phyloP scores from a whole-genome alignment of 2,329 filamentous ascomycete species.

The Pyrenochaeta sp. region DNA sequence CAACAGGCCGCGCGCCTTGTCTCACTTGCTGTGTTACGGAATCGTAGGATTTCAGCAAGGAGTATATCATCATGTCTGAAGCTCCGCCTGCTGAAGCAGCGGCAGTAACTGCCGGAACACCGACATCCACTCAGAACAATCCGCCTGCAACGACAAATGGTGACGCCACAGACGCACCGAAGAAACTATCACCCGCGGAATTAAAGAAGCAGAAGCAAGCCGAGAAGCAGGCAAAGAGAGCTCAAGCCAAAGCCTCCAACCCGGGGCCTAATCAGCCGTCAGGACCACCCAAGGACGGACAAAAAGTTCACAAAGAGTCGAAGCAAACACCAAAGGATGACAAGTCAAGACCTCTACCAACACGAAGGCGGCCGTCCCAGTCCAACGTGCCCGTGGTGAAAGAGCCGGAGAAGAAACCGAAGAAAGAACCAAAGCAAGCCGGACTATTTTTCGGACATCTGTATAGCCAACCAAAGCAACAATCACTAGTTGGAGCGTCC shows the following conservation, averaged over 20 bases:
- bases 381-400: constrained; percentile 38
- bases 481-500: constrained; percentile 65
- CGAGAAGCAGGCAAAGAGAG: constrained; percentile 87
- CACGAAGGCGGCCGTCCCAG: constrained; percentile 42
- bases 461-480: constrained; percentile 76
- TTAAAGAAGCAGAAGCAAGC: constrained; percentile 90
- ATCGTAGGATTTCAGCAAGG: background rate
- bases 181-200: constrained; percentile 76
- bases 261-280: constrained; percentile 47
- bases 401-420: constrained; percentile 43
- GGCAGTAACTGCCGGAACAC: constrained; percentile 16
- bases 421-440: constrained; percentile 60
- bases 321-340: constrained; percentile 46
- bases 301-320: constrained; percentile 48
- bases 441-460: constrained; percentile 76
- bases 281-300: constrained; percentile 35
- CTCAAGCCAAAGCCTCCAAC: constrained; percentile 66
- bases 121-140: constrained; percentile 16
- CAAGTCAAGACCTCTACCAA: constrained; percentile 41
- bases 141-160: constrained; percentile 25
- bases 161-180: constrained; percentile 37
- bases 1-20: constrained; percentile 6
- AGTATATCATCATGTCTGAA: constrained; percentile 35
- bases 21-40: background rate
- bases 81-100: constrained; percentile 23